phyloP scores from a whole-genome alignment of 768 basidiomycete genomes.

The Mycena leptocephala region DNA sequence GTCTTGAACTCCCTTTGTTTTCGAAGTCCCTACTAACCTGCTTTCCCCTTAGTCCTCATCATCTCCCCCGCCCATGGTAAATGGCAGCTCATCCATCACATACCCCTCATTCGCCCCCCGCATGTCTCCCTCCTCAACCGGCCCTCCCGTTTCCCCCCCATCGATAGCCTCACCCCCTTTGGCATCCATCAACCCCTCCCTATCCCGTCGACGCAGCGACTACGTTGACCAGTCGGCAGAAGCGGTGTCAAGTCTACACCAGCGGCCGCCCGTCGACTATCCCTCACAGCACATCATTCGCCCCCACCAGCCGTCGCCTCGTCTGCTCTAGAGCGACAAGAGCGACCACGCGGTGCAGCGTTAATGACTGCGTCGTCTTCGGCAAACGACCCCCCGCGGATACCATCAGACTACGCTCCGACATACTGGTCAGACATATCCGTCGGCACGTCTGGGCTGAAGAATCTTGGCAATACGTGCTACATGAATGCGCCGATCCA shows the following conservation, averaged over 20 bases:
- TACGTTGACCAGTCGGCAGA: slow-evolving; percentile 87
- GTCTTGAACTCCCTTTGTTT: slow-evolving; percentile 34
- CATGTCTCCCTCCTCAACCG: slow-evolving; percentile 55
- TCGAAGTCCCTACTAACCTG: slow-evolving; percentile 25
- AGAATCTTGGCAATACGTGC: slow-evolving; percentile 97
- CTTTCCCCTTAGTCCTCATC: slow-evolving; percentile 52
- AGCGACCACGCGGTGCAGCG: slow-evolving; percentile 44
- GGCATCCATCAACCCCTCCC: slow-evolving; percentile 87
- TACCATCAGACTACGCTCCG: slow-evolving; percentile 85
- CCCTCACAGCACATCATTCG: slow-evolving; percentile 79
- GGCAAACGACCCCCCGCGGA: slow-evolving; percentile 74
- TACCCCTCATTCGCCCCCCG: slow-evolving; percentile 66
- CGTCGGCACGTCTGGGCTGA: slow-evolving; percentile 88
- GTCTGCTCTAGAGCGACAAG: slow-evolving; percentile 81
- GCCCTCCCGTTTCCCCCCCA: slow-evolving; percentile 56
- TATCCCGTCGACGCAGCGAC: slow-evolving; percentile 83
- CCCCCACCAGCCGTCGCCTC: slow-evolving; percentile 88
- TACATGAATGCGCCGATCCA: slow-evolving; percentile 99
- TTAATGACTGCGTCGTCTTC: background rate
- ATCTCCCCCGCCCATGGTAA: slow-evolving; percentile 55
- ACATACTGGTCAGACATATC: slow-evolving; percentile 88
- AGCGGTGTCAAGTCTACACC: slow-evolving; percentile 64
- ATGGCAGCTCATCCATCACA: slow-evolving; percentile 65
- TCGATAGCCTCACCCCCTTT: slow-evolving; percentile 81
- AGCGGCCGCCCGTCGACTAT: slow-evolving; percentile 81